Percentiles rank a stretch among this genome's conserved stretches.
Evolutionary conservation across 257 asterid genomes (phyloP).

Genomic region (Solanum gandarillasii): DNA sequence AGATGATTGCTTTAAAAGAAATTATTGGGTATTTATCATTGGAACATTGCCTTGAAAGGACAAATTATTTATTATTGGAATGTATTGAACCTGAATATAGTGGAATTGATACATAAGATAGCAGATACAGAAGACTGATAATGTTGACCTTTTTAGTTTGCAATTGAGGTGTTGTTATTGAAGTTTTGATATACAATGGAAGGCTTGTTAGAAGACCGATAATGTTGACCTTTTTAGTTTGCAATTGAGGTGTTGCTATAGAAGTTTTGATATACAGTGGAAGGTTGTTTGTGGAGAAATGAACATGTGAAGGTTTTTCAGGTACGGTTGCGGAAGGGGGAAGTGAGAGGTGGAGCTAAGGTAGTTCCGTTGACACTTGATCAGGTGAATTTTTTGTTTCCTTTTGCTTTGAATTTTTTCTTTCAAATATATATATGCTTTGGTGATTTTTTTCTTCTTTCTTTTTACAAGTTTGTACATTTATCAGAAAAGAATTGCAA

Average conservation of each 20-base stretch:
- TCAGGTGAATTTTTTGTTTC: slow-evolving; percentile 40
- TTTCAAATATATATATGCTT: not conserved
- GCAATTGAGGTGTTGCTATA: not conserved
- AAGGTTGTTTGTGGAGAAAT: not conserved
- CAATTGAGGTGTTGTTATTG: not conserved
- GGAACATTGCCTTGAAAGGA: not conserved
- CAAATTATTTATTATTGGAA: not conserved
- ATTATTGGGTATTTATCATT: not conserved
- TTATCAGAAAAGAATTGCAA: not conserved
- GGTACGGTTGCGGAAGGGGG: slow-evolving; percentile 64
- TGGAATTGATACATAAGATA: not conserved
- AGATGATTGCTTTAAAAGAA: not conserved
- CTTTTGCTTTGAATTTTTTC: not conserved
- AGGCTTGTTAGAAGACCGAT: not conserved
- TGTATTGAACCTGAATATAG: not conserved
- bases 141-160: not conserved
- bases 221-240: not conserved
- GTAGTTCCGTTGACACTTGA: slow-evolving; percentile 92
- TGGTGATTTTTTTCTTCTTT: not conserved
- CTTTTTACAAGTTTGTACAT: not conserved
- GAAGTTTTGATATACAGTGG: not conserved
- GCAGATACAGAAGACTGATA: not conserved
- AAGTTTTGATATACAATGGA: not conserved
- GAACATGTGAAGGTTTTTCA: slow-evolving; percentile 9
- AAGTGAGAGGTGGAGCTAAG: slow-evolving; percentile 72